Conservation (phyloP, 1,139 yeast species). For the Suhomyces yuchorum region DNA sequence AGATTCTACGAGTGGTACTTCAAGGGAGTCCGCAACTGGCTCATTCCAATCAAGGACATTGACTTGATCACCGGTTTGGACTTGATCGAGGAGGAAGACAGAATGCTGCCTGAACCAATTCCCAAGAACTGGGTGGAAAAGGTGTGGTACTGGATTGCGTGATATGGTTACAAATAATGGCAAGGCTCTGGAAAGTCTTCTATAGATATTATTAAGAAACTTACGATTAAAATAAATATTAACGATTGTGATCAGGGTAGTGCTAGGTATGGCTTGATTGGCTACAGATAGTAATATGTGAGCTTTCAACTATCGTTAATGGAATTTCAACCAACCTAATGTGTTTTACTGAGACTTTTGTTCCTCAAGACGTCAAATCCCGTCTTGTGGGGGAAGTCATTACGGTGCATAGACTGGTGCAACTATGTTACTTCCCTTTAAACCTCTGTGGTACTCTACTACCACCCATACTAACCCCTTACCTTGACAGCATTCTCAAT, state of each 20-base stretch:
- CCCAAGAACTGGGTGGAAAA: slow-evolving; percentile 23
- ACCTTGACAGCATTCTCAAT: too few species aligned
- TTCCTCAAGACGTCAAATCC: too few species aligned
- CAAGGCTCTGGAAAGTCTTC: slow-evolving; percentile 2
- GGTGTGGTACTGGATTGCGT: slow-evolving; percentile 27
- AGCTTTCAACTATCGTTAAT: too few species aligned
- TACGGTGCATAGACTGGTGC: too few species aligned
- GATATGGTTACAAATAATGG: slow-evolving; percentile 1
- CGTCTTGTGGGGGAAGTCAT: too few species aligned
- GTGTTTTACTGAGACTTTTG: too few species aligned
- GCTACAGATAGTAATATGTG: too few species aligned
- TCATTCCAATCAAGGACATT: slow-evolving; percentile 44
- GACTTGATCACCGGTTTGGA: slow-evolving; percentile 51
- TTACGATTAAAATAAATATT: neutral
- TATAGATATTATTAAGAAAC: neutral
- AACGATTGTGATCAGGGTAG: neutral
- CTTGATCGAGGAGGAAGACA: slow-evolving; percentile 31
- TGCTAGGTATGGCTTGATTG: too few species aligned
- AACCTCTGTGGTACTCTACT: too few species aligned
- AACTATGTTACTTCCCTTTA: too few species aligned
- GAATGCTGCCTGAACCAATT: slow-evolving; percentile 22
- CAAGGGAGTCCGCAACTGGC: slow-evolving; percentile 34
- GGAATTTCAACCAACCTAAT: too few species aligned
- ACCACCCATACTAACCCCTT: too few species aligned
- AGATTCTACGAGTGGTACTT: slow-evolving; percentile 31